These are phyloP conservation scores for Apiospora aurea DNA, from an alignment of 2,329 filamentous ascomycete species.

Conservation along the genomic window DNA sequence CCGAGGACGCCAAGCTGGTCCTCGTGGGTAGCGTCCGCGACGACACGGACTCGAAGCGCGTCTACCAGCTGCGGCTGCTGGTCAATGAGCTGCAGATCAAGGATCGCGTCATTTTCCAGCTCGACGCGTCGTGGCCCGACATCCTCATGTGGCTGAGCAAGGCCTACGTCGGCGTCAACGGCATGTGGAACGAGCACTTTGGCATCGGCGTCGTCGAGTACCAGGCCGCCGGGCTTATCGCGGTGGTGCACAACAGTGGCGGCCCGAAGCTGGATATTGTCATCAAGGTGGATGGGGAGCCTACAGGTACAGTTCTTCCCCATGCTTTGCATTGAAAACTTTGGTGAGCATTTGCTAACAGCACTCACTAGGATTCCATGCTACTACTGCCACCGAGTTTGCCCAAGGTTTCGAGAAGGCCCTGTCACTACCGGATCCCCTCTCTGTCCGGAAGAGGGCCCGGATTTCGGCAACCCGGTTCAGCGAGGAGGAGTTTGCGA, in stretches of 20 bases:
- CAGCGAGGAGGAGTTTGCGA: constrained; percentile 84
- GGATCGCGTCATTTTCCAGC: constrained; percentile 84
- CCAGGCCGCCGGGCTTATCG: constrained; percentile 90
- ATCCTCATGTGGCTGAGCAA: constrained; percentile 80
- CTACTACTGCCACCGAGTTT: constrained; percentile 79
- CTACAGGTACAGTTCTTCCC: constrained; percentile 67
- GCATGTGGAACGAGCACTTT: constrained; percentile 99
- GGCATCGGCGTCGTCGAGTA: constrained; percentile 99
- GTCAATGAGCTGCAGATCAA: constrained; percentile 87
- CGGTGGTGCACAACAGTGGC: constrained; percentile 91
- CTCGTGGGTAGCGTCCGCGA: constrained; percentile 94
- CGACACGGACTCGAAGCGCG: constrained; percentile 77
- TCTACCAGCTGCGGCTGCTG: constrained; percentile 87
- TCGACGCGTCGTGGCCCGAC: constrained; percentile 88
- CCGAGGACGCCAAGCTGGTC: constrained; percentile 70
- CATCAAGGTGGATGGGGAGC: constrained; percentile 75
- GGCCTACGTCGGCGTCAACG: constrained; percentile 88
- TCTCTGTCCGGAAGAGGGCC: constrained; percentile 78
- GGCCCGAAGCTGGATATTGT: constrained; percentile 96
- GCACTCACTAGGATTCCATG: constrained; percentile 74
- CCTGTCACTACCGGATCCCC: constrained; percentile 72
- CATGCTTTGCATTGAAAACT: background rate
- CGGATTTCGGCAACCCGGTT: constrained; percentile 83
- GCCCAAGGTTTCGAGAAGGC: constrained; percentile 82
- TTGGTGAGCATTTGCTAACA: background rate